These are phyloP conservation scores for Botrytis medusae DNA, from an alignment of 2,329 filamentous ascomycete genomes.

Conservation along the genomic window DNA sequence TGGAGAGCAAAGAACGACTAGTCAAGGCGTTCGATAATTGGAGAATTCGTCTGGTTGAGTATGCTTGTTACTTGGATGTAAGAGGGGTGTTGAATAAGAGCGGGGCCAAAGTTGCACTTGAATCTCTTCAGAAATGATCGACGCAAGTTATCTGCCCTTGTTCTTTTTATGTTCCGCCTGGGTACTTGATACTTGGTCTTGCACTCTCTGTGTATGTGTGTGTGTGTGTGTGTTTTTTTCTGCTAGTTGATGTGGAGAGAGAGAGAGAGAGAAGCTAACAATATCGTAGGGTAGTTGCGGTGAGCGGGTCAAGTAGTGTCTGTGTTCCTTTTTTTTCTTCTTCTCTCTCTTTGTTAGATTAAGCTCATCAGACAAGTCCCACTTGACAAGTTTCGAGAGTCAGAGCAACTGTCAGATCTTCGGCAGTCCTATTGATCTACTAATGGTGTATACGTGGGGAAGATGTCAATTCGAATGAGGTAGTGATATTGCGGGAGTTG, in stretches of 20 bases:
- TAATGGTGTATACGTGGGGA: slow-evolving; percentile 22
- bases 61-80: slow-evolving; percentile 17
- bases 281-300: slow-evolving; percentile 13
- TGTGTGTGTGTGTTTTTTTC: background rate
- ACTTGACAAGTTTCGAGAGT: slow-evolving; percentile 24
- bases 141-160: slow-evolving; percentile 25
- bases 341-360: slow-evolving; percentile 26
- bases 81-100: slow-evolving; percentile 23
- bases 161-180: slow-evolving; percentile 25
- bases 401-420: slow-evolving; percentile 31
- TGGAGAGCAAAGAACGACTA: slow-evolving; percentile 7
- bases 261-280: slow-evolving; percentile 10
- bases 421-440: slow-evolving; percentile 30
- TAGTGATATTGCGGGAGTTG: slow-evolving; percentile 1
- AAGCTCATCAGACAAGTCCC: slow-evolving; percentile 34
- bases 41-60: slow-evolving; percentile 27
- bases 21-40: slow-evolving; percentile 22
- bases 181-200: slow-evolving; percentile 20
- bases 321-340: slow-evolving; percentile 7
- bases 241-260: slow-evolving; percentile 23
- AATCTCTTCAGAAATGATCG: slow-evolving; percentile 34
- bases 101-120: slow-evolving; percentile 26
- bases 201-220: background rate
- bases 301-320: slow-evolving; percentile 15
- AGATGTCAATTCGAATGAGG: slow-evolving; percentile 22